Evolutionary conservation across 805 yeast genomes (phyloP).

Genomic region (Saccharomycopsis sp.): DNA sequence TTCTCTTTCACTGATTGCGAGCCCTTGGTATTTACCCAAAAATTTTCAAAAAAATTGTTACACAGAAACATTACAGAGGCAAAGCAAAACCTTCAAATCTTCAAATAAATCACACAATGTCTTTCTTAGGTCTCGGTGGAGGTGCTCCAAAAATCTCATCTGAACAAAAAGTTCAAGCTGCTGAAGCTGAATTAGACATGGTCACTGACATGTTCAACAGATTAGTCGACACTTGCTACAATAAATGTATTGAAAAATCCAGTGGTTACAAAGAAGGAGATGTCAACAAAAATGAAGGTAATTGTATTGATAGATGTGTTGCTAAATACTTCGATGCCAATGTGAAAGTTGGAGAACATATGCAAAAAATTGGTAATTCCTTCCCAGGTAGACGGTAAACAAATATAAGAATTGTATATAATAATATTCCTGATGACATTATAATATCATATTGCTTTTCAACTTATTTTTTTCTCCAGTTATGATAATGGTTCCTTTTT

Average conservation of each 20-base stretch:
- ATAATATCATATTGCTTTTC: no score
- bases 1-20: no score
- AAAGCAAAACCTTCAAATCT: background rate
- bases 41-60: no score
- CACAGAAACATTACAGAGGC: no score
- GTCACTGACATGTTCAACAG: slow-evolving; percentile 97
- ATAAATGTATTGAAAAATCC: slow-evolving; percentile 57
- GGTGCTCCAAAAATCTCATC: slow-evolving; percentile 63
- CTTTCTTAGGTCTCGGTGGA: slow-evolving; percentile 68
- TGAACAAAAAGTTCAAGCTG: slow-evolving; percentile 75
- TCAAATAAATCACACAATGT: no score
- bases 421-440: background rate
- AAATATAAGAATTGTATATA: background rate
- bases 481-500: no score
- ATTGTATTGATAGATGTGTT: slow-evolving; percentile 93
- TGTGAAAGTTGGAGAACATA: slow-evolving; percentile 83
- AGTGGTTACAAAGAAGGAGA: slow-evolving; percentile 60
- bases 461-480: no score
- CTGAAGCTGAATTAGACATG: slow-evolving; percentile 95
- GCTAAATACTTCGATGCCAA: slow-evolving; percentile 90
- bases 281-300: slow-evolving; percentile 66
- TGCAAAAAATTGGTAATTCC: slow-evolving; percentile 37
- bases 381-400: background rate
- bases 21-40: no score
- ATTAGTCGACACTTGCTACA: slow-evolving; percentile 80